Percentiles rank a stretch among this genome's conserved stretches.
Evolutionary conservation across 2,329 filamentous ascomycete species (phyloP).

Genomic region (Colletotrichum sp.): DNA sequence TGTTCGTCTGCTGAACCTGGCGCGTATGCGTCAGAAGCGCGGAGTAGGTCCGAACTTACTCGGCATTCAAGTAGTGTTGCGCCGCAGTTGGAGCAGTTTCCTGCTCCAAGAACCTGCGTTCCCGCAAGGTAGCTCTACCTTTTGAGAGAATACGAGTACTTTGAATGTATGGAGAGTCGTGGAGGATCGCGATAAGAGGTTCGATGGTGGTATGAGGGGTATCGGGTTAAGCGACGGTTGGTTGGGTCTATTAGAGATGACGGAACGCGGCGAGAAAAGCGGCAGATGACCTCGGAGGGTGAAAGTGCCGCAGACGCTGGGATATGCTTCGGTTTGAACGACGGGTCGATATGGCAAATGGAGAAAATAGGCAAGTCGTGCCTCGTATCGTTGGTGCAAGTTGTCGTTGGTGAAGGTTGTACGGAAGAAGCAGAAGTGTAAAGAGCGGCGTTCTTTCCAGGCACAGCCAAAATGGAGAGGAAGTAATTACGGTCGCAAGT

Average conservation of each 20-base stretch:
- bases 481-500: constrained; percentile 8
- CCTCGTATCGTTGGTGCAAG: not conserved
- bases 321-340: not conserved
- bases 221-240: not conserved
- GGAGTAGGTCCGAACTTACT: constrained; percentile 15
- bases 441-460: constrained; percentile 19
- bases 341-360: not conserved
- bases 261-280: not conserved
- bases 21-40: not conserved
- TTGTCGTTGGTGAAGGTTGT: constrained; percentile 12
- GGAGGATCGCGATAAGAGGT: not conserved
- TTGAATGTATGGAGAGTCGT: not conserved
- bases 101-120: constrained; percentile 20
- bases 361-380: not conserved
- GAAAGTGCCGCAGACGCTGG: constrained; percentile 2
- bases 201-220: not conserved
- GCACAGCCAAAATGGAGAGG: constrained; percentile 16
- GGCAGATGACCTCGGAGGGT: constrained; percentile 1
- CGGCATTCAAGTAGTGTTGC: constrained; percentile 24
- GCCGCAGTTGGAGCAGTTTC: constrained; percentile 24
- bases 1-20: not conserved
- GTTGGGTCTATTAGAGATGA: constrained; percentile 9
- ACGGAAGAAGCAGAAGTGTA: constrained; percentile 12
- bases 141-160: not conserved
- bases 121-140: constrained; percentile 20